phyloP scores from a whole-genome alignment of 2,329 filamentous ascomycete species.

The Diaporthe eres region DNA sequence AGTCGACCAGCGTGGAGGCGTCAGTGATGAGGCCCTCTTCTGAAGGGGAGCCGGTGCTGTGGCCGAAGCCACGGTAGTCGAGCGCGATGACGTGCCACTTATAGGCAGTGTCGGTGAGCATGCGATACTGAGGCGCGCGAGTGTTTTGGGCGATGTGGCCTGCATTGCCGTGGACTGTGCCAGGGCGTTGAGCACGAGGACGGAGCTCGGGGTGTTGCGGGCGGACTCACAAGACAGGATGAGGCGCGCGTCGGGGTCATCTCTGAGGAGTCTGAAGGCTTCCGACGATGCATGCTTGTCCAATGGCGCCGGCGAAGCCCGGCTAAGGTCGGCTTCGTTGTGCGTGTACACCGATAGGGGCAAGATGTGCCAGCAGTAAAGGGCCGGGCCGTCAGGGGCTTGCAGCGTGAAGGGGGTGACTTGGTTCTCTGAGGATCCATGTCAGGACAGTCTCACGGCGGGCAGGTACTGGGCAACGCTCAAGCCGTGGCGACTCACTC shows the following conservation, averaged over 20 bases:
- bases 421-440: conserved; percentile 76
- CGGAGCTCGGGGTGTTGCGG: background rate
- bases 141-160: conserved; percentile 86
- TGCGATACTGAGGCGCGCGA: conserved; percentile 83
- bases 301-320: conserved; percentile 40
- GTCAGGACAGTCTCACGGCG: background rate
- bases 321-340: conserved; percentile 72
- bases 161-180: conserved; percentile 69
- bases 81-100: conserved; percentile 87
- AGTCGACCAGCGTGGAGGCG: conserved; percentile 80
- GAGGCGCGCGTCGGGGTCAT: conserved; percentile 74
- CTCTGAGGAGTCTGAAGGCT: conserved; percentile 72
- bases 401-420: conserved; percentile 86
- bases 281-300: conserved; percentile 68
- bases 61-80: conserved; percentile 91
- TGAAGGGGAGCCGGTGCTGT: conserved; percentile 83
- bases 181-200: conserved; percentile 34
- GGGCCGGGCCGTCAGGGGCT: conserved; percentile 80
- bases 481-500: conserved; percentile 64
- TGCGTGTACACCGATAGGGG: conserved; percentile 82
- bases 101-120: conserved; percentile 76
- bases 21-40: conserved; percentile 88
- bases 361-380: conserved; percentile 94
- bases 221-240: conserved; percentile 72
- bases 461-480: background rate